phyloP scores from a whole-genome alignment of 2,329 filamentous ascomycete genomes.

The Epichloe festucae region DNA sequence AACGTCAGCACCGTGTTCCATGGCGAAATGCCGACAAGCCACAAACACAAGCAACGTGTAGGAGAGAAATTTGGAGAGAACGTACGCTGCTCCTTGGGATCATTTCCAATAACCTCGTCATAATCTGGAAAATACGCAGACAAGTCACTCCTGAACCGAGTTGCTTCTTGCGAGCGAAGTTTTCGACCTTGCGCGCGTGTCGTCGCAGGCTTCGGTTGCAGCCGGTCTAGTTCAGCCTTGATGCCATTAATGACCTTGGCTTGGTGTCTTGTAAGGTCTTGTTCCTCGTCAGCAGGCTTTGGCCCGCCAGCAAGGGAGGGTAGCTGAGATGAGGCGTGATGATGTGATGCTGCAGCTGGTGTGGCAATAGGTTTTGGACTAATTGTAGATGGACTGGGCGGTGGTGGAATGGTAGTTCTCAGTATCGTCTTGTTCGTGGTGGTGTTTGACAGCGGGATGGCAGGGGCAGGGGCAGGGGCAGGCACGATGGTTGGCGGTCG shows the following conservation, averaged over 20 bases:
- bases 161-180: slow-evolving; percentile 74
- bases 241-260: slow-evolving; percentile 49
- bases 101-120: slow-evolving; percentile 83
- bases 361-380: slow-evolving; percentile 3
- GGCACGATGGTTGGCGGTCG: slow-evolving; percentile 12
- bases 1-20: not conserved
- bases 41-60: not conserved
- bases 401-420: not conserved
- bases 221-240: slow-evolving; percentile 44
- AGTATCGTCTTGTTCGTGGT: slow-evolving; percentile 2
- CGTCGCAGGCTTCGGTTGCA: slow-evolving; percentile 36
- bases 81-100: slow-evolving; percentile 65
- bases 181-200: slow-evolving; percentile 55
- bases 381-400: not conserved
- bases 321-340: not conserved
- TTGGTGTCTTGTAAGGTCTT: slow-evolving; percentile 34
- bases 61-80: slow-evolving; percentile 8
- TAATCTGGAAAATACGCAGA: slow-evolving; percentile 87
- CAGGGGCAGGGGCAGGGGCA: slow-evolving; percentile 3
- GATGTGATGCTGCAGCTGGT: slow-evolving; percentile 2
- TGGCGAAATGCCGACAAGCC: not conserved
- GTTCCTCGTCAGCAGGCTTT: slow-evolving; percentile 13
- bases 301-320: slow-evolving; percentile 9
- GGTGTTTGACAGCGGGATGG: slow-evolving; percentile 4
- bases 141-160: slow-evolving; percentile 81